Conservation (phyloP, 768 basidiomycete species). For the Artomyces pyxidatus region DNA sequence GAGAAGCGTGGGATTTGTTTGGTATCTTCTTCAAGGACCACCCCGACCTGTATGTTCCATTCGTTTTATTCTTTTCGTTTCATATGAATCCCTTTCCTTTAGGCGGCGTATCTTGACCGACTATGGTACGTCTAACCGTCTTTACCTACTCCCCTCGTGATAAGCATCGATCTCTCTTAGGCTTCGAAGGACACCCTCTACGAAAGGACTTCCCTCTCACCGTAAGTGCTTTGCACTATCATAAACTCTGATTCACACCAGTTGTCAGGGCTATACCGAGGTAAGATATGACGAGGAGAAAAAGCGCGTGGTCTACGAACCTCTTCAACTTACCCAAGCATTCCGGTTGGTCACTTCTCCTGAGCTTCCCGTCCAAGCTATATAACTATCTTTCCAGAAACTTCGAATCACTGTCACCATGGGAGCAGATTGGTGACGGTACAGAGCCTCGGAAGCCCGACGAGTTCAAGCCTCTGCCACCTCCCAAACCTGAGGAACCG, state of each 20-base stretch:
- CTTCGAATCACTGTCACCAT: constrained; percentile 87
- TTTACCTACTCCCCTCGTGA: background rate
- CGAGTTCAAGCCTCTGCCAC: constrained; percentile 67
- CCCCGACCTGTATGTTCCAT: constrained; percentile 74
- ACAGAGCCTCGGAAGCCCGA: constrained; percentile 50
- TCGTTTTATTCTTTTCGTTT: background rate
- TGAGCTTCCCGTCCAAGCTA: background rate
- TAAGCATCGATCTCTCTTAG: constrained; percentile 28
- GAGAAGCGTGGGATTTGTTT: constrained; percentile 96
- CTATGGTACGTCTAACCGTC: constrained; percentile 69
- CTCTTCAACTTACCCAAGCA: constrained; percentile 93
- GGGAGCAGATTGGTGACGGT: constrained; percentile 87
- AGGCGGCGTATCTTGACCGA: constrained; percentile 97
- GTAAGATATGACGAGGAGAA: constrained; percentile 96
- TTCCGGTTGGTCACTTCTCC: constrained; percentile 62
- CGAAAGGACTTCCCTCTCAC: constrained; percentile 98
- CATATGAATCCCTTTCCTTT: constrained; percentile 14
- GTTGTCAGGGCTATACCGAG: constrained; percentile 88
- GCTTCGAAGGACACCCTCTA: constrained; percentile 95
- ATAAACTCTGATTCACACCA: background rate
- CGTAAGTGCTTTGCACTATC: constrained; percentile 35
- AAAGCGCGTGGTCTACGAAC: constrained; percentile 96
- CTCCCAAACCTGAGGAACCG: constrained; percentile 65
- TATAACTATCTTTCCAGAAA: constrained; percentile 45
- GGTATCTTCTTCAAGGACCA: constrained; percentile 96